Evolutionary conservation across 306 rosid genomes (phyloP), one percentile per base, ranked within the genome.

Genomic region (Vicia sativa): DNA sequence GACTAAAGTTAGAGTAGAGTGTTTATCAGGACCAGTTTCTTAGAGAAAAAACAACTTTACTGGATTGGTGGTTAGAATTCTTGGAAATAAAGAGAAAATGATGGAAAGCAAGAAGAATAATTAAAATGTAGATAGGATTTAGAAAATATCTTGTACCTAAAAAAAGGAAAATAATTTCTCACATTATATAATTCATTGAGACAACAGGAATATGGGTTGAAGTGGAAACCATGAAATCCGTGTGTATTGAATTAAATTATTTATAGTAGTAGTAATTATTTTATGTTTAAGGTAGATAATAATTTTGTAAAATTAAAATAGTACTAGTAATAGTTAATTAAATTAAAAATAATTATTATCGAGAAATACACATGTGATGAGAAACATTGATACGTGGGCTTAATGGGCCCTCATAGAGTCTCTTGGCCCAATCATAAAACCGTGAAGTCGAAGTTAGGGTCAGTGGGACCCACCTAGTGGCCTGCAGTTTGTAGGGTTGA

Each of bases 71-170:
- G 42, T 65, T 64, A n/a, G 38, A 41, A 64, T 38, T 62, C 67
- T 62, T 62, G 67, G 7, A 64, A 44, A 60, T 39, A 28, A 29
- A 58, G 49, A 41, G 54, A 44, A 46, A 58, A 57, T 60, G 57
- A 70, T 70, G 25, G 12, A 19, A 34, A 34, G 38, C 9, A 34
- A 42, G 5, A 69, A 41, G 10, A 55, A 19, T 25, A 55, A 64
- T 25, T 26, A 7, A 62, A 41, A 41, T 39, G 52, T 11, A 12
- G 37, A 54, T 11, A 26, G 25, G 16, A 31, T 34, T 34, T 34
- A 6, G 38, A 55, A 26, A 55, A 55, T 25, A 55, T 55, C 18
- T 54, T 16, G 19, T 10, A 14, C 9, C 2, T 5, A 1, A 31
- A 31, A 29, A 28, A 31, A 31, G 1, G 7, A 31, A 5, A 5